A percentile compares a stretch with the other conserved stretches of the same genome.
Conservation (phyloP, 2,329 filamentous ascomycete genomes). For the Stachybotrys echinatus region DNA sequence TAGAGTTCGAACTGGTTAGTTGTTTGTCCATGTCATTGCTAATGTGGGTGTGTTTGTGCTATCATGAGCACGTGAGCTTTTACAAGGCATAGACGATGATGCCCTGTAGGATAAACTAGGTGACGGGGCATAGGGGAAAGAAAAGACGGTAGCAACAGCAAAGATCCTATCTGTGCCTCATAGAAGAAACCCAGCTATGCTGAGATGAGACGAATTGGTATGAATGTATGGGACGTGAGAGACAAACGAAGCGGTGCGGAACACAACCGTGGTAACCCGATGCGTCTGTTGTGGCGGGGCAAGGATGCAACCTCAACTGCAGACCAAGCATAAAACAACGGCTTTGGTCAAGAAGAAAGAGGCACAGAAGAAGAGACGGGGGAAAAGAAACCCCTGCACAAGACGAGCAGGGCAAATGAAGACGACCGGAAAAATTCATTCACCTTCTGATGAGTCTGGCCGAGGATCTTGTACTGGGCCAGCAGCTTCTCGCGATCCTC, state of each 20-base stretch:
- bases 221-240: too few relatives aligned
- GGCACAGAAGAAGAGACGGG: not conserved
- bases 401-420: not conserved
- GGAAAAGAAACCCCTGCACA: not conserved
- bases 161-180: too few relatives aligned
- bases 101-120: too few relatives aligned
- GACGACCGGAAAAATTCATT: not conserved
- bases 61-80: not conserved
- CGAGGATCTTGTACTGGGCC: constrained; percentile 24
- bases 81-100: too few relatives aligned
- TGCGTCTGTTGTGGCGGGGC: not conserved
- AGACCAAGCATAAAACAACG: not conserved
- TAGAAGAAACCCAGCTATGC: too few relatives aligned
- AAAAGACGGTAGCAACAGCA: too few relatives aligned
- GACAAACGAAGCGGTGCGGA: not conserved
- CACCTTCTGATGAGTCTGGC: constrained; percentile 23
- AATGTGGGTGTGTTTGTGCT: too few relatives aligned
- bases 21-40: not conserved
- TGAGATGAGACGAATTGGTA: too few relatives aligned
- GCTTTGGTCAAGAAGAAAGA: not conserved
- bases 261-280: not conserved
- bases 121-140: too few relatives aligned
- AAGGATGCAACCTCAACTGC: not conserved
- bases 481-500: constrained; percentile 24
- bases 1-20: constrained; percentile 16